Evolutionary conservation across 1,284 basidiomycete species (phyloP), one percentile per base, ranked within the genome.

Genomic region (Rugosomyces carneus): DNA sequence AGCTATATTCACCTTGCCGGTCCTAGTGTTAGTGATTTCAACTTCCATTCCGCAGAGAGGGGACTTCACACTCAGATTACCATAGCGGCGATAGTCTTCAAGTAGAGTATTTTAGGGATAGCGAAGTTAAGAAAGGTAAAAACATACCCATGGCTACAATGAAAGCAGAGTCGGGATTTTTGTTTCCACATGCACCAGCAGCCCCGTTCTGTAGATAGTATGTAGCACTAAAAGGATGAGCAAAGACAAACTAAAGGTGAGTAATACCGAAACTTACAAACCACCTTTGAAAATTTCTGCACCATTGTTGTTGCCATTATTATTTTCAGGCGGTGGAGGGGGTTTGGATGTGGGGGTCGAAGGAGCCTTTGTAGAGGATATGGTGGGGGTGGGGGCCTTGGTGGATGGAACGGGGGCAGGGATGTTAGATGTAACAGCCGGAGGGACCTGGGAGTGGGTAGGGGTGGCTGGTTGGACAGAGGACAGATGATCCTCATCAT

Each of bases 131-230:
- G 20, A 18, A 10, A 16, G 13, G 10, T 15, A 15, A 42, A 16
- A 5, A 69, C 73, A 52, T 55, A 76, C 79, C 73, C 31, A 88
- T 72, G 42, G 90, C 91, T 57, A 79, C 81, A 59, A 93, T 75
- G 47, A 73, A 56, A 58, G 76, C 85, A 18, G n/a, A 55, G 67
- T 94, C 91, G 1, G 58, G 50, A 72, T 91, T 74, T 23, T 73
- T 67, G 24, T 57, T 63, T 40, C 91, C 90, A 62, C 90, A 93
- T 6, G 88, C 86, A 49, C 89, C 89, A 3, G 80, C 68, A 41
- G 66, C 64, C 35, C 82, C 83, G 40, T 74, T 66, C 70, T 92
- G 89, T 62, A 69, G 75, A 73, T 74, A 89, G 68, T 65, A 90
- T 19, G 88, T 90, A 20, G 78, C 87, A 53, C 78, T 81, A 47